A percentile compares a stretch with the other conserved stretches of the same genome.
phyloP scores from a whole-genome alignment of 371 early-diverging fungal genomes.

The Mortierella sp. region DNA sequence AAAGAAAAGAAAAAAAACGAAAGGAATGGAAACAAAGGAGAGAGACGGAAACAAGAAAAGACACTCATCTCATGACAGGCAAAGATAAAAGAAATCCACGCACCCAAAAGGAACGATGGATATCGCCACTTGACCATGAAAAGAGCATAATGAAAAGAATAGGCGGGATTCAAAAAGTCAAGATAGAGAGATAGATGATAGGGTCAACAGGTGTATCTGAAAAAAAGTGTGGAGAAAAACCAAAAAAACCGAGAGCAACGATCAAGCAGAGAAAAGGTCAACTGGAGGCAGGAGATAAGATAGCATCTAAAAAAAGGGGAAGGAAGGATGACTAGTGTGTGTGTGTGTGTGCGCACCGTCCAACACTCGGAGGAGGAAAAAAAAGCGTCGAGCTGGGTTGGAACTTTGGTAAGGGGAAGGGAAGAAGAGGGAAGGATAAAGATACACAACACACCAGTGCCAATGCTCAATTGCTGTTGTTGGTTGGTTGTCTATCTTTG shows the following conservation, averaged over 20 bases:
- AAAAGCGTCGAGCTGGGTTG: neutral
- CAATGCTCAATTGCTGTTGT: neutral
- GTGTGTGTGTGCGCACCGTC: conserved; percentile 2
- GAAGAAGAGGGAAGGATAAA: neutral
- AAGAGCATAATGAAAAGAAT: neutral
- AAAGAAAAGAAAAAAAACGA: neutral
- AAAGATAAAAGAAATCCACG: neutral
- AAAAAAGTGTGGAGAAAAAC: conserved; percentile 1
- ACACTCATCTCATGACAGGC: neutral
- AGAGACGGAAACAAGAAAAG: too few species aligned
- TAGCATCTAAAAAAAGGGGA: conserved; percentile 4
- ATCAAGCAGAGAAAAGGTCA: neutral
- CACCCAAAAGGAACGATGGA: neutral
- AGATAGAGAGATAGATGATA: neutral
- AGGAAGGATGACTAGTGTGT: neutral
- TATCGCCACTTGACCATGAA: conserved; percentile 2
- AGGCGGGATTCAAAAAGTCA: neutral
- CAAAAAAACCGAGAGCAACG: neutral
- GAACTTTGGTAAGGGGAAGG: neutral
- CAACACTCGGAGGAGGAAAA: conserved; percentile 1
- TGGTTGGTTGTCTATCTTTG: neutral
- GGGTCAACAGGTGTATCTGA: neutral
- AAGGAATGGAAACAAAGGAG: neutral
- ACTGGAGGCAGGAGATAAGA: neutral
- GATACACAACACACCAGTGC: neutral